A percentile compares a stretch with the other conserved stretches of the same genome.
Conservation (phyloP, 2,329 filamentous ascomycete species). For the Claviceps quebecensis region DNA sequence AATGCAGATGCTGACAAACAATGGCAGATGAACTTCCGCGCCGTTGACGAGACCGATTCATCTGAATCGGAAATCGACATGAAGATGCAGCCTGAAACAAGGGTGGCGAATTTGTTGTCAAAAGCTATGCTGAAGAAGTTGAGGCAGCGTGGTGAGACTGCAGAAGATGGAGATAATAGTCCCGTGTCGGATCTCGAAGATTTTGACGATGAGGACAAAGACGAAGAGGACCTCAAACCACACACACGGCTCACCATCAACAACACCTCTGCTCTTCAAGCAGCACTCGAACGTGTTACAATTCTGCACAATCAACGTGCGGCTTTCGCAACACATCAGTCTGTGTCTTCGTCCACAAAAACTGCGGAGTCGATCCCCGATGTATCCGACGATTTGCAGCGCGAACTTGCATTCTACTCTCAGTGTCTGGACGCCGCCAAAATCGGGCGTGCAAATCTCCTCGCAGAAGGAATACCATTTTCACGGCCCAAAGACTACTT, state of each 20-base stretch:
- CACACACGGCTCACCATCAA: conserved; percentile 94
- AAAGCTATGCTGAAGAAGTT: conserved; percentile 5
- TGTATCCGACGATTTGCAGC: conserved; percentile 78
- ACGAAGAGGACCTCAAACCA: conserved; percentile 61
- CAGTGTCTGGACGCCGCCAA: conserved; percentile 72
- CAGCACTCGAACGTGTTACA: conserved; percentile 63
- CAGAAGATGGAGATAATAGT: conserved; percentile 73
- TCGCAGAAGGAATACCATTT: conserved; percentile 74
- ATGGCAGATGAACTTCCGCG: conserved; percentile 29
- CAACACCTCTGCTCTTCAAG: conserved; percentile 76
- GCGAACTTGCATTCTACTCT: conserved; percentile 86
- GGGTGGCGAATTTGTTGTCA: conserved; percentile 15
- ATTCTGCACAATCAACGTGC: conserved; percentile 52
- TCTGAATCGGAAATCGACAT: conserved; percentile 64
- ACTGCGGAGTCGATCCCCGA: conserved; percentile 59
- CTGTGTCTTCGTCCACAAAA: conserved; percentile 51
- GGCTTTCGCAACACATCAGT: conserved; percentile 73
- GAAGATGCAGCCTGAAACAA: conserved; percentile 46
- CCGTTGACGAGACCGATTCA: conserved; percentile 45
- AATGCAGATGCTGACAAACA: too few relatives aligned
- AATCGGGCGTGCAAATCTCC: conserved; percentile 57
- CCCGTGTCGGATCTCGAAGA: conserved; percentile 78
- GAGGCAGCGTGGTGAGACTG: conserved; percentile 24
- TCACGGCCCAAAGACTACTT: conserved; percentile 89
- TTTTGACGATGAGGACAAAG: conserved; percentile 58